Conservation (phyloP, 108 stramenopile genomes). For the Asterionellopsis glacialis region DNA sequence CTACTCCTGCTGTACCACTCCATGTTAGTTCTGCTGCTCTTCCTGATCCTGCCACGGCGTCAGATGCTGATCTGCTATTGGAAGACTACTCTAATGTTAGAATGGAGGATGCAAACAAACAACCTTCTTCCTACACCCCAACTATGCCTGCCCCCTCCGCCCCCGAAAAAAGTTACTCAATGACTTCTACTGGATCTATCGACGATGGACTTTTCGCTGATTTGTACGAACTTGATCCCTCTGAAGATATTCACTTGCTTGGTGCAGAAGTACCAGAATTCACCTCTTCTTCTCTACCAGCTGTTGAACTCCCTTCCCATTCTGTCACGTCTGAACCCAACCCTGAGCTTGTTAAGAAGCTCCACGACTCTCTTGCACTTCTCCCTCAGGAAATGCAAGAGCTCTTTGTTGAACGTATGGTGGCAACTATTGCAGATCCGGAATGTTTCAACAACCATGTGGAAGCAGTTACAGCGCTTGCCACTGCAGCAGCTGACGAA, state of each 20-base stretch:
- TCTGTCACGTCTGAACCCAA: slow-evolving; percentile 4
- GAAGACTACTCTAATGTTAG: background rate
- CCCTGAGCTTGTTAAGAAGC: slow-evolving; percentile 34
- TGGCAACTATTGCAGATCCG: slow-evolving; percentile 10
- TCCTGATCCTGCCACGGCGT: slow-evolving; percentile 7
- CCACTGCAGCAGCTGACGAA: slow-evolving; percentile 46
- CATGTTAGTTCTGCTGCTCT: slow-evolving; percentile 11
- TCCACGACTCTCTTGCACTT: slow-evolving; percentile 39
- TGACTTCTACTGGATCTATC: slow-evolving; percentile 14
- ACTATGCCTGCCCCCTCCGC: background rate
- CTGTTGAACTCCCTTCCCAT: background rate
- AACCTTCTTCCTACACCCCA: background rate
- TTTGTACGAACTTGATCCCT: slow-evolving; percentile 21
- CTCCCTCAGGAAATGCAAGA: slow-evolving; percentile 54
- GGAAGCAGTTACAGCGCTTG: slow-evolving; percentile 45
- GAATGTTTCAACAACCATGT: slow-evolving; percentile 21
- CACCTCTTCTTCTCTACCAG: background rate
- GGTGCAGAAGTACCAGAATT: too few species aligned
- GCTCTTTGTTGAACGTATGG: slow-evolving; percentile 48
- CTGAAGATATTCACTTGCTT: slow-evolving; percentile 10
- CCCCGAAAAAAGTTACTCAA: background rate
- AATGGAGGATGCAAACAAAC: too few species aligned
- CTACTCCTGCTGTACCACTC: background rate
- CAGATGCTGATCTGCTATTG: slow-evolving; percentile 9
- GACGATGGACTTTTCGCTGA: slow-evolving; percentile 33